phyloP scores from a whole-genome alignment of 2,329 filamentous ascomycete genomes.

The Paecilomyces dactylethromorphus region DNA sequence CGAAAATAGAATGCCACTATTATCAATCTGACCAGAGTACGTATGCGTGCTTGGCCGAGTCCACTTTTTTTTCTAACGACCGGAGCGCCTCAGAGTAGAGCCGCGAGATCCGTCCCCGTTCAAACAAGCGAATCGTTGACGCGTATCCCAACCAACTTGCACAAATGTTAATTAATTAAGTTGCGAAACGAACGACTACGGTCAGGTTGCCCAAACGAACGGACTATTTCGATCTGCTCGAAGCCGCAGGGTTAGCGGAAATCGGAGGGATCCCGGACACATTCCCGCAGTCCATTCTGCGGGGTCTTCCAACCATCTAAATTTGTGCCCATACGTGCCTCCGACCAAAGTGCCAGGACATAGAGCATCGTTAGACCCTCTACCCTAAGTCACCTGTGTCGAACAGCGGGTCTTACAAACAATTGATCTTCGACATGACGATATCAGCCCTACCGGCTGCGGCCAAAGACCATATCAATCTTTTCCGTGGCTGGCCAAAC shows the following conservation, averaged over 20 bases:
- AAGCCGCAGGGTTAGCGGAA: neutral
- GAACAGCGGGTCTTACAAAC: neutral
- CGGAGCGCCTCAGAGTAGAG: neutral
- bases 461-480: slow-evolving; percentile 28
- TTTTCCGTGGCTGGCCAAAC: slow-evolving; percentile 43
- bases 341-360: neutral
- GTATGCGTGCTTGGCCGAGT: neutral
- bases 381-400: neutral
- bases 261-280: neutral
- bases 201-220: neutral
- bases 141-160: neutral
- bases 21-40: neutral
- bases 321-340: neutral
- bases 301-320: neutral
- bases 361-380: neutral
- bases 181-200: neutral
- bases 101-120: neutral
- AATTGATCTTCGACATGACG: neutral
- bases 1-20: neutral
- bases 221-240: neutral
- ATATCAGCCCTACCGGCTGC: neutral
- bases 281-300: neutral
- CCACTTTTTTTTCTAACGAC: neutral
- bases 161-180: too few species aligned
- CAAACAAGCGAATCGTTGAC: neutral